Base-by-base conservation (phyloP, 305 asterid genomes). In the Fraxinus angustifolia region DNA sequence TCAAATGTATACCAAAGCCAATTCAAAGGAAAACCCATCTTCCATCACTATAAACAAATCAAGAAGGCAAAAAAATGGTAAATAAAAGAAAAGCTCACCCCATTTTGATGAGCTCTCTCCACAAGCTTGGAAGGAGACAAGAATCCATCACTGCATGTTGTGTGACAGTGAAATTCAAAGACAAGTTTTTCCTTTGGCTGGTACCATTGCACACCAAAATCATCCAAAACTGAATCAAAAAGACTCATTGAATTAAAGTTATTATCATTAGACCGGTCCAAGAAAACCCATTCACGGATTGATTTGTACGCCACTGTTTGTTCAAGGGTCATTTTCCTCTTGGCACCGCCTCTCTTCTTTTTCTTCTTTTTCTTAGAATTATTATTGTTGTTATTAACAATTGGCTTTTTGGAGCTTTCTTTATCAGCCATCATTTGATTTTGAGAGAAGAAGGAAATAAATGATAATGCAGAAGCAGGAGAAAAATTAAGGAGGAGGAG, bases 281-380 rank as follows among this genome's bases (percentile, higher is more conserved):
- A 76, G 83, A 83, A 93, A 80, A 96, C 93, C 98, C 99, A 96
- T 76, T 93, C 97, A 16, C 90, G 84, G 75, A 96, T 95, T 53
- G 93, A 91, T 79, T 90, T 94, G 84, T 94, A 91, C 1, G 99
- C 99, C 78, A 80, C 91, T 0, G 97, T 92, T 79, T 96, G 97
- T 87, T 96, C 98, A 28, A 85, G 82, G 42, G 92, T 93, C 96
- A 94, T 80, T 80, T 86, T 96, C 90, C 93, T 92, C 88, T 93
- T 96, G 8, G 93, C 90, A 77, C 97, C 99, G 17, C 98, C 99
- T 82, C 98, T 92, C 93, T 94, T 95, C 88, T 90, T 93, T 81
- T 93, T 94, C 91, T 91, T 92, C 81, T 83, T 83, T 82, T 90
- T 92, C 38, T 58, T 84, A 38, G 30, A 65, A 74, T 76, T 86